Conservation (phyloP, 1,284 basidiomycete genomes). For the Apiotrichum sp. region DNA sequence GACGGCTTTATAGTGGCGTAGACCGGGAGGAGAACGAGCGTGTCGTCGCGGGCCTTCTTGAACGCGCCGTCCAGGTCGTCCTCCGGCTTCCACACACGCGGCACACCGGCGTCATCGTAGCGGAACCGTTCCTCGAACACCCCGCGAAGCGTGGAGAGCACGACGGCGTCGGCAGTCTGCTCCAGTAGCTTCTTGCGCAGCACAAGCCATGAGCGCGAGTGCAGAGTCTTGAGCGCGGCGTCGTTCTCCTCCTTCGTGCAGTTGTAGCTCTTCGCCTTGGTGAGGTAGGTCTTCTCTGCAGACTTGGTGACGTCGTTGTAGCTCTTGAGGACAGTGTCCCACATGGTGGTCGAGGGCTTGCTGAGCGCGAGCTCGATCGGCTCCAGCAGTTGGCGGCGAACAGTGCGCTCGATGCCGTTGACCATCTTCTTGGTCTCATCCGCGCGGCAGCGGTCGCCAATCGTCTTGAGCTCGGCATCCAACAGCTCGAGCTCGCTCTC, state of each 20-base stretch:
- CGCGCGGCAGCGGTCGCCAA: constrained; percentile 82
- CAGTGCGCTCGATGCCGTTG: constrained; percentile 81
- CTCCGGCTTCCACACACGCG: constrained; percentile 92
- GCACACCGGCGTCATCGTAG: constrained; percentile 89
- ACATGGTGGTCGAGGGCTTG: constrained; percentile 74
- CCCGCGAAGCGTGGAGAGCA: constrained; percentile 58
- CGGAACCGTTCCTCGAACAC: constrained; percentile 95
- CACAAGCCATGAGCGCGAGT: constrained; percentile 75
- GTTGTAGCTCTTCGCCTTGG: constrained; percentile 89
- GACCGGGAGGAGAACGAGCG: constrained; percentile 78
- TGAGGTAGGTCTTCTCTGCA: constrained; percentile 70
- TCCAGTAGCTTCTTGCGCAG: constrained; percentile 77
- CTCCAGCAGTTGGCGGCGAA: constrained; percentile 84
- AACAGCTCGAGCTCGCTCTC: constrained; percentile 73
- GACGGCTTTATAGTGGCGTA: constrained; percentile 75
- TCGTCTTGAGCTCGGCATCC: constrained; percentile 67
- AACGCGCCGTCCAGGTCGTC: constrained; percentile 97
- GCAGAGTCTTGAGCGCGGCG: constrained; percentile 61
- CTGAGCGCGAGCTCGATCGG: constrained; percentile 80
- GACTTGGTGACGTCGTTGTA: constrained; percentile 67
- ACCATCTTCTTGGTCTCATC: constrained; percentile 99
- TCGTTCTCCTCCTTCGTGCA: constrained; percentile 89
- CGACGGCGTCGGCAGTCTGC: constrained; percentile 60
- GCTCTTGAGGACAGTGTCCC: constrained; percentile 73
- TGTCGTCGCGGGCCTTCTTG: constrained; percentile 85